Conservation (phyloP, 805 yeast species). For the Yarrowia bubula region DNA sequence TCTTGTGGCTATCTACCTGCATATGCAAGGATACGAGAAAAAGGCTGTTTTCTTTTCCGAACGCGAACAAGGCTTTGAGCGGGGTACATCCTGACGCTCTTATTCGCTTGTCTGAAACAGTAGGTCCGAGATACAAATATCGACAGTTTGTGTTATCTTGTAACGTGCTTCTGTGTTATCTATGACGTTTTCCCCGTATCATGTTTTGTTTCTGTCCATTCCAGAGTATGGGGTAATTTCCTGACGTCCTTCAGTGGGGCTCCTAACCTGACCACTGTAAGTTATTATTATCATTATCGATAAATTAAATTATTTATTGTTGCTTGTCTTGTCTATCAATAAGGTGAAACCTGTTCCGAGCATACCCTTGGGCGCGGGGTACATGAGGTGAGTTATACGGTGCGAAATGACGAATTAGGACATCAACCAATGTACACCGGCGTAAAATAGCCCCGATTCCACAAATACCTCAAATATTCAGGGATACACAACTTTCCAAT, state of each 20-base stretch:
- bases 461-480: too few species aligned
- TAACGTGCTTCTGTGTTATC: too few species aligned
- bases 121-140: neutral
- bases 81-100: neutral
- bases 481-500: too few species aligned
- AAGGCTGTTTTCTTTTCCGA: too few species aligned
- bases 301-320: neutral
- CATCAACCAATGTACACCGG: neutral
- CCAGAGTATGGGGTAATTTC: too few species aligned
- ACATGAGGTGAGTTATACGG: neutral
- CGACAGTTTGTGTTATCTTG: neutral
- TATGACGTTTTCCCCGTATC: too few species aligned
- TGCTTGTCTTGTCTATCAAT: neutral
- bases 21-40: constrained; percentile 10
- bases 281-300: too few species aligned
- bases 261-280: too few species aligned
- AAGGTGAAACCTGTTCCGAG: neutral
- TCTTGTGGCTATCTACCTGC: neutral
- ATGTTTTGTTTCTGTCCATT: too few species aligned
- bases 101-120: neutral
- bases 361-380: constrained; percentile 5
- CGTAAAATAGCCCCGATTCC: neutral
- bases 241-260: too few species aligned
- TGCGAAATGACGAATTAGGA: neutral
- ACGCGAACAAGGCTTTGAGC: neutral